Conservation (phyloP, 495 filamentous ascomycete species). For the Aspergillus baeticus region DNA sequence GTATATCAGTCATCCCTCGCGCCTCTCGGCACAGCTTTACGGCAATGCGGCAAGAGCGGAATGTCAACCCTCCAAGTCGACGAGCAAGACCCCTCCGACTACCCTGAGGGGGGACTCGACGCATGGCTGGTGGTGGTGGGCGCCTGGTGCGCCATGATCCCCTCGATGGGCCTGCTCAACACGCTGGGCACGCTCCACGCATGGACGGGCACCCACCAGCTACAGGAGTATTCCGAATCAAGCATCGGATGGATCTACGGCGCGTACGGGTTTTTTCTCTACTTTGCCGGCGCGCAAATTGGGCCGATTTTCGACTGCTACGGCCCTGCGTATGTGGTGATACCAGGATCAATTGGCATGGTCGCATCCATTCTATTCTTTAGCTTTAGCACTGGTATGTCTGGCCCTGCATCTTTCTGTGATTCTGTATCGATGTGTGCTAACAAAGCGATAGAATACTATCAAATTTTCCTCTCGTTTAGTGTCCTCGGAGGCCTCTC, state of each 20-base stretch:
- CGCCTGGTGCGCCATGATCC: slow-evolving; percentile 61
- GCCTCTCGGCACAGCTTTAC: no score
- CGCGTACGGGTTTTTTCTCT: slow-evolving; percentile 61
- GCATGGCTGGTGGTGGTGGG: slow-evolving; percentile 69
- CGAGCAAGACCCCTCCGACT: slow-evolving; percentile 13
- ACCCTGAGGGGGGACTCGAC: slow-evolving; percentile 64
- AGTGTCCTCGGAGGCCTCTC: slow-evolving; percentile 36
- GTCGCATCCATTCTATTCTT: slow-evolving; percentile 38
- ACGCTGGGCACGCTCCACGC: slow-evolving; percentile 62
- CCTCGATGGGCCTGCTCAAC: slow-evolving; percentile 67
- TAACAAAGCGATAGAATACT: slow-evolving; percentile 41
- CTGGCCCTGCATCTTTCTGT: neutral
- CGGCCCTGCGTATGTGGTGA: slow-evolving; percentile 21
- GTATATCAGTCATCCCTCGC: no score
- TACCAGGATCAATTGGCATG: slow-evolving; percentile 31
- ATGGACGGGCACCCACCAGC: slow-evolving; percentile 53
- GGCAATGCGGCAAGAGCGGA: no score
- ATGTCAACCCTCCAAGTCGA: neutral
- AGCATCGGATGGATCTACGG: slow-evolving; percentile 74
- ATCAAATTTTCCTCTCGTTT: slow-evolving; percentile 42
- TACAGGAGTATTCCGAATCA: slow-evolving; percentile 53
- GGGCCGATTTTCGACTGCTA: slow-evolving; percentile 34
- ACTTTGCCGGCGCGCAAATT: slow-evolving; percentile 43
- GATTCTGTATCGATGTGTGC: slow-evolving; percentile 46
- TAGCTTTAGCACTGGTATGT: slow-evolving; percentile 45